phyloP scores from a whole-genome alignment of 768 basidiomycete genomes.

The Leccinum disarticulatum region DNA sequence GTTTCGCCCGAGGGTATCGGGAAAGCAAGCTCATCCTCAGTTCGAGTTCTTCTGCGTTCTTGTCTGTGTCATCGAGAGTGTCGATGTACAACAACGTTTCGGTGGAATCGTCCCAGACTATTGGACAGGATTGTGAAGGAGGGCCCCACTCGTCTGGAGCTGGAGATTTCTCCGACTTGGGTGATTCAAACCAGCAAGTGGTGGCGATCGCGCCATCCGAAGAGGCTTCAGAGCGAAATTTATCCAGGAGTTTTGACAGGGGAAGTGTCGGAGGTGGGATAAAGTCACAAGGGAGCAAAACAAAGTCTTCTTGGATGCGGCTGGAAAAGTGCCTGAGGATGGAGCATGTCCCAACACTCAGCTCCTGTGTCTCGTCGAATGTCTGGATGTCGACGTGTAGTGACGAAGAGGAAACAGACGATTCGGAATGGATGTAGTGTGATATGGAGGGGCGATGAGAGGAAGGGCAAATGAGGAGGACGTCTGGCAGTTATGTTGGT shows the following conservation, averaged over 20 bases:
- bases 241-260: conserved; percentile 70
- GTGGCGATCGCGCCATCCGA: conserved; percentile 64
- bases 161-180: conserved; percentile 51
- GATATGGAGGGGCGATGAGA: conserved; percentile 74
- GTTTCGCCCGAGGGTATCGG: conserved; percentile 69
- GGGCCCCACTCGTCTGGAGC: conserved; percentile 68
- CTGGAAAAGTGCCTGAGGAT: conserved; percentile 74
- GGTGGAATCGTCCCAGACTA: conserved; percentile 67
- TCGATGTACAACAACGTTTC: conserved; percentile 74
- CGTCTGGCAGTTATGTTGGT: conserved; percentile 49
- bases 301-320: conserved; percentile 81
- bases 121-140: conserved; percentile 44
- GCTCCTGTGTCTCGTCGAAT: conserved; percentile 70
- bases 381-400: conserved; percentile 77
- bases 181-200: conserved; percentile 60
- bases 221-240: conserved; percentile 72
- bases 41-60: conserved; percentile 67
- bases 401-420: conserved; percentile 57
- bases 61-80: conserved; percentile 65
- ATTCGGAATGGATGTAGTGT: conserved; percentile 81
- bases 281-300: conserved; percentile 90
- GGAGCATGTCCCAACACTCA: conserved; percentile 67
- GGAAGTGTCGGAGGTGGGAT: conserved; percentile 74
- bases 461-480: conserved; percentile 82
- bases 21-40: conserved; percentile 74